Percentiles rank a stretch among this genome's conserved stretches.
Conservation (phyloP, 805 yeast species). For the Candida awuae region DNA sequence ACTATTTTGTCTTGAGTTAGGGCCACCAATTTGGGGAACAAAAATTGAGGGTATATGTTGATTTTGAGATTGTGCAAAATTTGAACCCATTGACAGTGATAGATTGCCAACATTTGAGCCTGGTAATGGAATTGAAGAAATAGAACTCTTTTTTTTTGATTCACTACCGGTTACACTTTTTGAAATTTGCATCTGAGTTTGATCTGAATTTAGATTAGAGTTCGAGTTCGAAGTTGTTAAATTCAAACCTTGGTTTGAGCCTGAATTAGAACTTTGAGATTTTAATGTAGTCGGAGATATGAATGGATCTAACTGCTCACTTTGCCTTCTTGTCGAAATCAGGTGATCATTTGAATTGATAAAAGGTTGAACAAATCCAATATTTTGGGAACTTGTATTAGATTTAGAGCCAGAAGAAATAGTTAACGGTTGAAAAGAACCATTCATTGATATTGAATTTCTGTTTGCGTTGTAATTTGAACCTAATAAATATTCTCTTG, state of each 20-base stretch:
- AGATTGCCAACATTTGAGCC: background rate
- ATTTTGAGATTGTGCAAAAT: no score
- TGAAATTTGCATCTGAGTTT: background rate
- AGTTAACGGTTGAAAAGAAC: no score
- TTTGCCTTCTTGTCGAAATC: constrained; percentile 32
- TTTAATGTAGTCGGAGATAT: constrained; percentile 24
- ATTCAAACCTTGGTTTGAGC: background rate
- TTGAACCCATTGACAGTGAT: no score
- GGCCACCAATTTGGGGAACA: background rate
- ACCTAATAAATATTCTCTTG: constrained; percentile 16
- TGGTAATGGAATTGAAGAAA: background rate
- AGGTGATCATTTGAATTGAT: constrained; percentile 20
- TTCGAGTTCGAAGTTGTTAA: no score
- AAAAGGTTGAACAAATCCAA: constrained; percentile 21
- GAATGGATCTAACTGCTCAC: constrained; percentile 45
- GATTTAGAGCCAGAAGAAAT: background rate
- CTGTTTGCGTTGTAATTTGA: constrained; percentile 9
- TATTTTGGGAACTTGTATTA: constrained; percentile 1
- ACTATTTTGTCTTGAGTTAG: constrained; percentile 22
- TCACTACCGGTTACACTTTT: no score
- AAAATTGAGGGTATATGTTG: background rate
- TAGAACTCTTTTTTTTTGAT: background rate
- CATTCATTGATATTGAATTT: no score
- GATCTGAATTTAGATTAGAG: no score
- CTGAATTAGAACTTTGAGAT: background rate